Percentiles rank a stretch among this genome's conserved stretches.
Evolutionary conservation across 305 asterid genomes (phyloP).

Genomic region (Fraxinus albicans): DNA sequence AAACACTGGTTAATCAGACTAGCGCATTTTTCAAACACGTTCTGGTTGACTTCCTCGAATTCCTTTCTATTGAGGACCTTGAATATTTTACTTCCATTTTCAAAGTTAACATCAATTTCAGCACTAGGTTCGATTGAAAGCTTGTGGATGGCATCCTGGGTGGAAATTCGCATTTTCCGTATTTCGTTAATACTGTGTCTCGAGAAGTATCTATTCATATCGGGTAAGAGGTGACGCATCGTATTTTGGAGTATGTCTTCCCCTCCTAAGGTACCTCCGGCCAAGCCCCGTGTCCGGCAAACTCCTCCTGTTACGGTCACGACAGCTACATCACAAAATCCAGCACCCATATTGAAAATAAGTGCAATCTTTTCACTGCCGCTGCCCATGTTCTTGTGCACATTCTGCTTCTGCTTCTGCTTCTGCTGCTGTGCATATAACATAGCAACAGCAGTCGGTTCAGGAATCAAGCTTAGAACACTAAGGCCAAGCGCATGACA

Average conservation of each 20-base stretch:
- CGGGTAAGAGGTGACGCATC: constrained; percentile 65
- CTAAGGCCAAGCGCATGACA: constrained; percentile 94
- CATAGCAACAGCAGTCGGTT: constrained; percentile 85
- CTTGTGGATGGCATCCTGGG: constrained; percentile 74
- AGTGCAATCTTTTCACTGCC: constrained; percentile 70
- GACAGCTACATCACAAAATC: constrained; percentile 75
- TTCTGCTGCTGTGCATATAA: constrained; percentile 65
- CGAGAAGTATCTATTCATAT: constrained; percentile 62
- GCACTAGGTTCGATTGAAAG: constrained; percentile 56
- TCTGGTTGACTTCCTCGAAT: constrained; percentile 62
- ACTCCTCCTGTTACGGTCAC: constrained; percentile 86
- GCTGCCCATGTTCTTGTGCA: constrained; percentile 54
- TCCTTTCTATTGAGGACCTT: constrained; percentile 53
- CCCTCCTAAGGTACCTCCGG: constrained; percentile 41
- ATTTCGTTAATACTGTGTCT: constrained; percentile 62
- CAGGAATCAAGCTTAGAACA: constrained; percentile 82
- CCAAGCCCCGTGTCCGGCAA: constrained; percentile 71
- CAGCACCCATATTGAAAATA: constrained; percentile 89
- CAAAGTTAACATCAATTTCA: constrained; percentile 55
- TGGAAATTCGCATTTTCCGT: constrained; percentile 67
- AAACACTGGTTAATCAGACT: constrained; percentile 52
- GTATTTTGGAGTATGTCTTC: constrained; percentile 44
- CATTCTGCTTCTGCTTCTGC: constrained; percentile 62
- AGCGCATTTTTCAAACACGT: constrained; percentile 61
- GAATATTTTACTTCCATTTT: constrained; percentile 50